Base-by-base conservation (phyloP, 2,329 filamentous ascomycete genomes). In the Lithohypha guttulata region DNA sequence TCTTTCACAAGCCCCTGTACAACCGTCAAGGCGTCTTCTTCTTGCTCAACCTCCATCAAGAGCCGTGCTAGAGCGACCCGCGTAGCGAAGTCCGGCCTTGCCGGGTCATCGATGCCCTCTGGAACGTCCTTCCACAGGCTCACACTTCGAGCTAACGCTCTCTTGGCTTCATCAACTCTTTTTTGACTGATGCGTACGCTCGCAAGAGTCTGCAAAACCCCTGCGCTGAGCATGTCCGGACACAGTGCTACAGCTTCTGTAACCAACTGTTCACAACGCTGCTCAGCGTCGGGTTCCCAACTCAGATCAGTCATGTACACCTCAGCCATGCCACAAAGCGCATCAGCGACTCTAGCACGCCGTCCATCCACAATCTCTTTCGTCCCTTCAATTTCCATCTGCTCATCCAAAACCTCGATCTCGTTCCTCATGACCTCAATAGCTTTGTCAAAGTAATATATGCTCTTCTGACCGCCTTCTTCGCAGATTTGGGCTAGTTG, bases 231-330 rank as follows among this genome's bases (percentile, higher is more conserved):
- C 7, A 30, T 5, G 40, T 80, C 73, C 3, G 89, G 86, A 42
- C 83, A 83, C 45, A 93, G 75, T 52, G 93, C 67, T 41, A 91
- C 79, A 18, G 91, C 91, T 65, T 98, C 86, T 4, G 87, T 93
- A 47, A 96, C 76, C 43, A 94, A 76, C 4, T 75, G 67, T 62
- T 98, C 89, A 66, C 93, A 98, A 50, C 80, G 75, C 49, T 74
- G 68, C 65, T 98, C 91, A 4, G 89, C 91, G 55, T 95, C 86
- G 37, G 79, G 77, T 62, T 95, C 87, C 59, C 75, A 91, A 53
- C 83, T 91, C 52, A 96, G 65, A 65, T 98, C 91, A 8, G 91
- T 98, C 91, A 98, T 98, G 68, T 95, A 98, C 34, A 98, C 85
- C 65, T 98, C 91, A 5, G 84, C 79, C 44, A 96, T 84, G 19